These are phyloP conservation scores for Rhizopogon rudus DNA, from an alignment of 768 basidiomycete genomes.

Conservation along the genomic window DNA sequence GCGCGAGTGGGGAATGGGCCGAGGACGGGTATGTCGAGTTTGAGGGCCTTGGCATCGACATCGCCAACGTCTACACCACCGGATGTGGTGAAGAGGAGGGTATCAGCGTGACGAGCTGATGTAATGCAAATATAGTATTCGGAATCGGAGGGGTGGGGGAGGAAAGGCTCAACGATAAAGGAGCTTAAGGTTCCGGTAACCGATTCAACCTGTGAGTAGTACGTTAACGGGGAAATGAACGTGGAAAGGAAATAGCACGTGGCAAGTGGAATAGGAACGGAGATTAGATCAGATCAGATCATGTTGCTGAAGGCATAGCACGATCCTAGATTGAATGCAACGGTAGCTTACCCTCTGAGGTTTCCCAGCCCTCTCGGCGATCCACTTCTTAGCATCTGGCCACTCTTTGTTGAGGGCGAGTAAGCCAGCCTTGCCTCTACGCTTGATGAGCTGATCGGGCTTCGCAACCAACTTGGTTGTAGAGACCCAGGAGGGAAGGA, in stretches of 20 bases:
- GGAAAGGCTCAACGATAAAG: constrained; percentile 99
- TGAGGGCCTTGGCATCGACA: constrained; percentile 95
- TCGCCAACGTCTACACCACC: constrained; percentile 99
- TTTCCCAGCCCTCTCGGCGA: constrained; percentile 84
- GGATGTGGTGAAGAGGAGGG: constrained; percentile 97
- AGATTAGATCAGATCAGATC: constrained; percentile 4
- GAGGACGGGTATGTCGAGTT: constrained; percentile 75
- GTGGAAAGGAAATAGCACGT: constrained; percentile 3
- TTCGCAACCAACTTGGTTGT: constrained; percentile 88
- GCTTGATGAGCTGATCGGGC: constrained; percentile 99
- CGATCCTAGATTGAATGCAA: background rate
- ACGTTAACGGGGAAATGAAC: constrained; percentile 15
- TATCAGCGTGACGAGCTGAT: constrained; percentile 90
- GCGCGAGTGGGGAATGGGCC: constrained; percentile 78
- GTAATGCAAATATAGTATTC: constrained; percentile 99
- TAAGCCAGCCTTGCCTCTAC: constrained; percentile 96
- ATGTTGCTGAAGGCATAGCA: background rate
- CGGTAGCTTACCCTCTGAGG: constrained; percentile 68
- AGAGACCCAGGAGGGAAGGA: constrained; percentile 78
- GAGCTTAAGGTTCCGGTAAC: constrained; percentile 94
- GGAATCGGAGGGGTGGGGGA: constrained; percentile 88
- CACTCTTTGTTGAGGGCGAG: constrained; percentile 92
- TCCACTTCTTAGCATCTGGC: constrained; percentile 86
- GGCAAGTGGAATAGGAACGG: constrained; percentile 5
- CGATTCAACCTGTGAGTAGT: constrained; percentile 70